Evolutionary conservation across 2,329 filamentous ascomycete species (phyloP).

Genomic region (Pestalotiopsis fici): DNA sequence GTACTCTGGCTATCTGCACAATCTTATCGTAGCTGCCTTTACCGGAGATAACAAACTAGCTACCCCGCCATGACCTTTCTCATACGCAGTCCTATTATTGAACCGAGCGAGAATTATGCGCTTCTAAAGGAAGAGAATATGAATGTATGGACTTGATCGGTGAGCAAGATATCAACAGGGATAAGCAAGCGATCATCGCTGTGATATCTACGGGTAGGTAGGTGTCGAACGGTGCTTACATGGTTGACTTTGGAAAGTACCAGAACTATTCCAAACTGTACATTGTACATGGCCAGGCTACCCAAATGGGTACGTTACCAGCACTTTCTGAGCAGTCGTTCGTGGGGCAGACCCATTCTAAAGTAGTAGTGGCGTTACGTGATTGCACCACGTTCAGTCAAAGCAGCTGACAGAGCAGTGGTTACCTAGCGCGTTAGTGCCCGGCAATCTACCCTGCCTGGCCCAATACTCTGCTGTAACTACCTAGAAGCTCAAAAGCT

Average conservation of each 20-base stretch:
- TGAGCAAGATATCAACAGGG: no score
- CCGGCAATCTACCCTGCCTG: not conserved
- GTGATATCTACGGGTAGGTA: no score
- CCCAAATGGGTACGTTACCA: not conserved
- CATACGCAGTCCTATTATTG: not conserved
- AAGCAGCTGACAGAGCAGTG: constrained; percentile 7
- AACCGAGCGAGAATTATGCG: not conserved
- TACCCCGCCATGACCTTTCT: not conserved
- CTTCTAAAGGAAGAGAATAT: not conserved
- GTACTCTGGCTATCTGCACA: not conserved
- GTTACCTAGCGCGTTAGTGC: not conserved
- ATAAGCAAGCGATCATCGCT: no score
- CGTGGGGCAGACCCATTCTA: not conserved
- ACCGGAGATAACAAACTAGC: not conserved
- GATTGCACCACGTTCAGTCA: not conserved
- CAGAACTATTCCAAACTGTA: no score
- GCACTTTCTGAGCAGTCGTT: not conserved
- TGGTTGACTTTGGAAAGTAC: no score
- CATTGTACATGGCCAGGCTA: not conserved
- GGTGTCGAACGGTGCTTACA: no score
- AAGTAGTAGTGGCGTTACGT: not conserved
- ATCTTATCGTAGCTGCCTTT: not conserved
- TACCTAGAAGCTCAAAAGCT: not conserved
- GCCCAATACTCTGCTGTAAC: no score
- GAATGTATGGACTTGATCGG: not conserved